Conservation (phyloP, 257 asterid species). For the Solanum chiquidenum region DNA sequence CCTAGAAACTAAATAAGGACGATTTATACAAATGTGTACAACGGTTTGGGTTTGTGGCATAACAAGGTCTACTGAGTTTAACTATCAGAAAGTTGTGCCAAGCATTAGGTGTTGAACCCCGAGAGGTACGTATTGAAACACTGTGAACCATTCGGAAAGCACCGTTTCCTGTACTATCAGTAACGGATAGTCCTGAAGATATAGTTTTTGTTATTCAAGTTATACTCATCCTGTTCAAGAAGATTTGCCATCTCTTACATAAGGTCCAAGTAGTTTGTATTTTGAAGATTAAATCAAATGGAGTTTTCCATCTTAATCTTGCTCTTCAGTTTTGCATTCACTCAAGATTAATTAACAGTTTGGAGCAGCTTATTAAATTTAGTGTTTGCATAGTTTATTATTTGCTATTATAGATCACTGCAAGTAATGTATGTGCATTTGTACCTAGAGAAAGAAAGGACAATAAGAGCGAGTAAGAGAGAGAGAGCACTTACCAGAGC, state of each 20-base stretch:
- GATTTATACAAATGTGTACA: not conserved
- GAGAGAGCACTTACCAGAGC: conserved; percentile 54
- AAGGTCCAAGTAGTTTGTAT: not conserved
- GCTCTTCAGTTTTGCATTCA: not conserved
- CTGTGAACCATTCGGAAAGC: not conserved
- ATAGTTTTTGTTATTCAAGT: not conserved
- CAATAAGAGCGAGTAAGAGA: not conserved
- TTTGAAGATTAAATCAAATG: not conserved
- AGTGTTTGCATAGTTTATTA: not conserved
- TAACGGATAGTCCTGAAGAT: not conserved
- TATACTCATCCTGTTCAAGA: not conserved
- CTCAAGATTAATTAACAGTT: not conserved
- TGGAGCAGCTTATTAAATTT: not conserved
- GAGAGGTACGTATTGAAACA: not conserved
- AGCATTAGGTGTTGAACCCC: not conserved
- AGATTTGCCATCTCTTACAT: not conserved
- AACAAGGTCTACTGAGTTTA: not conserved
- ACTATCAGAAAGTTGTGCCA: not conserved
- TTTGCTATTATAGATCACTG: not conserved
- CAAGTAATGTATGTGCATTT: not conserved
- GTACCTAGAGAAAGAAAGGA: not conserved
- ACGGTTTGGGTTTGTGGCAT: not conserved
- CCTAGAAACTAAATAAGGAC: not conserved
- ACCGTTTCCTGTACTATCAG: not conserved
- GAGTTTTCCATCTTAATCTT: not conserved